Percentiles rank a stretch among this genome's conserved stretches.
phyloP scores from a whole-genome alignment of 345 rosid genomes.

The Erysimum cheiranthoides region DNA sequence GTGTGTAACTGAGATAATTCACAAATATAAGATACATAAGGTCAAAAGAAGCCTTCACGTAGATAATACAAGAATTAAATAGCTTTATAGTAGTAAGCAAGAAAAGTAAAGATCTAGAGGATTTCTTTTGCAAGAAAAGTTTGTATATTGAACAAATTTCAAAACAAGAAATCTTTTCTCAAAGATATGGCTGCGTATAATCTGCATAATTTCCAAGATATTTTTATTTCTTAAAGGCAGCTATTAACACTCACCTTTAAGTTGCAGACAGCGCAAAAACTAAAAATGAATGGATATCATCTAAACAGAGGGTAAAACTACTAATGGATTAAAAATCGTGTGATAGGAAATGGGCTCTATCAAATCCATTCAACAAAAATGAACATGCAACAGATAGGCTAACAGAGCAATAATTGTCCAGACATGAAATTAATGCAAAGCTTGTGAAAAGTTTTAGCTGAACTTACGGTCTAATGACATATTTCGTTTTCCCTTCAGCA shows the following conservation, averaged over 20 bases:
- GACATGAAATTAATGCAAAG: constrained; percentile 22
- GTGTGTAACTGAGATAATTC: constrained; percentile 72
- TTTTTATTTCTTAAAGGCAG: neutral
- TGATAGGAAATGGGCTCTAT: neutral
- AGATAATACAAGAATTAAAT: neutral
- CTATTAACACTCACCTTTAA: neutral
- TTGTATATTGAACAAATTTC: neutral
- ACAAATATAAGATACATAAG: constrained; percentile 12
- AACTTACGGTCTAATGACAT: constrained; percentile 92
- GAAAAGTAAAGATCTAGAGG: neutral
- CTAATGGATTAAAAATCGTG: neutral
- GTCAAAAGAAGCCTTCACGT: constrained; percentile 7
- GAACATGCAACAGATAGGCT: constrained; percentile 11
- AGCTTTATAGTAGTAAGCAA: constrained; percentile 5
- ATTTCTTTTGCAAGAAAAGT: constrained; percentile 2
- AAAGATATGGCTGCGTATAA: constrained; percentile 14
- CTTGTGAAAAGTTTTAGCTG: constrained; percentile 21
- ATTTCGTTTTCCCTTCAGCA: constrained; percentile 88
- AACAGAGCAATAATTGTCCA: neutral
- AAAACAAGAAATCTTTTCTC: neutral
- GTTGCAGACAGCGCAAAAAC: constrained; percentile 14
- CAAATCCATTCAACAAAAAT: neutral
- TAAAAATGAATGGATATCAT: constrained; percentile 2
- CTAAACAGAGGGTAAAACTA: neutral
- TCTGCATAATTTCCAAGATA: constrained; percentile 1